Conservation (phyloP, 768 basidiomycete genomes). For the Mycena metata region DNA sequence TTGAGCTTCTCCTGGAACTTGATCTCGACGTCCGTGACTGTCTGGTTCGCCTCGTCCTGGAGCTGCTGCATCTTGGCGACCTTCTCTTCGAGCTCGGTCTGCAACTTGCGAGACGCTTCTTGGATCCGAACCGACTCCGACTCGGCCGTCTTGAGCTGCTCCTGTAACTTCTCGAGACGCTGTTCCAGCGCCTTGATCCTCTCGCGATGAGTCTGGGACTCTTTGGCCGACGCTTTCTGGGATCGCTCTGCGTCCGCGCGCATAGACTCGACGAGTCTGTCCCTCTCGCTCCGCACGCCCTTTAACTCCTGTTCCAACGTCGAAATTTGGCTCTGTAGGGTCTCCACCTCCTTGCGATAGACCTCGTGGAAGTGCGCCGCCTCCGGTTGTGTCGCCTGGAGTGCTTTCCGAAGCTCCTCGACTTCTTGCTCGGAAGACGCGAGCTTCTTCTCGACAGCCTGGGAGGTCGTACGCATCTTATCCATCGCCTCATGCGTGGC, state of each 20-base stretch:
- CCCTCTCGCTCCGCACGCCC: too few species aligned
- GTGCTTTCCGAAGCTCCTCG: conserved; percentile 4
- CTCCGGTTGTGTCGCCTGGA: too few species aligned
- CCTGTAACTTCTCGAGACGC: background rate
- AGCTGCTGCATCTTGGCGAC: background rate
- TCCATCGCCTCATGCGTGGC: conserved; percentile 2
- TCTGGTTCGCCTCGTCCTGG: background rate
- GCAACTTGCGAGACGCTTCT: background rate
- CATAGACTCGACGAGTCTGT: too few species aligned
- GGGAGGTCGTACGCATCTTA: background rate
- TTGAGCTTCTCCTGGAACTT: conserved; percentile 12
- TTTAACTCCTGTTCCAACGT: conserved; percentile 3
- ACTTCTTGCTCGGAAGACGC: conserved; percentile 5
- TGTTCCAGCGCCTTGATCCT: conserved; percentile 1
- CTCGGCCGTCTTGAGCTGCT: background rate
- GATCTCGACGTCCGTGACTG: conserved; percentile 10
- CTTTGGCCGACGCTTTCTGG: too few species aligned
- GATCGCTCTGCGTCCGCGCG: too few species aligned
- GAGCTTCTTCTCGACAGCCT: conserved; percentile 13
- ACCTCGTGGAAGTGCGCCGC: background rate
- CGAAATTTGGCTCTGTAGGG: conserved; percentile 5
- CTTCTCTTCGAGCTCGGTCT: too few species aligned
- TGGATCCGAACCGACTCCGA: conserved; percentile 1
- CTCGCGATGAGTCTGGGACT: background rate
- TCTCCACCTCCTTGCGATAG: conserved; percentile 12